These are phyloP conservation scores for Ophiostoma sp. DNA, from an alignment of 2,329 filamentous ascomycete genomes.

Conservation along the genomic window DNA sequence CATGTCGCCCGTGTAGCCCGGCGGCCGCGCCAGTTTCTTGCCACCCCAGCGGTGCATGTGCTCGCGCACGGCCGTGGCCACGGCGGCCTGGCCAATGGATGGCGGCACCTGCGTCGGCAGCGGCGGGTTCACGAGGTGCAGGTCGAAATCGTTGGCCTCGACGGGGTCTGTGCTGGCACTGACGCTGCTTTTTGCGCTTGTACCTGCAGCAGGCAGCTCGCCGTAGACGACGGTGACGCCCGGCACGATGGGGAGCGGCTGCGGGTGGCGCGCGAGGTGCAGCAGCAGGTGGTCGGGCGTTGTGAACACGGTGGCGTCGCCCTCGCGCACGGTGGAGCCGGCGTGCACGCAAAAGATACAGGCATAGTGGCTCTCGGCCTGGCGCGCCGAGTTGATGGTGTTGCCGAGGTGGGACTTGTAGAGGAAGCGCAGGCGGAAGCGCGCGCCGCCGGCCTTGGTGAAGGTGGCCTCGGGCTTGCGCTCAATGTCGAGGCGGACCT, in stretches of 20 bases:
- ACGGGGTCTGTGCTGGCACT: slow-evolving; percentile 23
- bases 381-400: slow-evolving; percentile 28
- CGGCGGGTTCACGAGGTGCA: slow-evolving; percentile 36
- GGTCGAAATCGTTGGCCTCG: slow-evolving; percentile 35
- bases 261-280: slow-evolving; percentile 39
- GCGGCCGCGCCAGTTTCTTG: slow-evolving; percentile 34
- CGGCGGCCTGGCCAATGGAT: slow-evolving; percentile 32
- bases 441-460: slow-evolving; percentile 32
- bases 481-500: slow-evolving; percentile 33
- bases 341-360: slow-evolving; percentile 39
- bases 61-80: slow-evolving; percentile 35
- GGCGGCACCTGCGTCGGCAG: slow-evolving; percentile 32
- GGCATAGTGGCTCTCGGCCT: slow-evolving; percentile 36
- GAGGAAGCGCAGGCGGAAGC: slow-evolving; percentile 40
- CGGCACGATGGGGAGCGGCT: slow-evolving; percentile 37
- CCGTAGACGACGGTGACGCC: slow-evolving; percentile 39
- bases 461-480: slow-evolving; percentile 34
- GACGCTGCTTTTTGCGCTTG: slow-evolving; percentile 22
- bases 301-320: slow-evolving; percentile 41
- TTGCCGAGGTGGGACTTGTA: slow-evolving; percentile 41
- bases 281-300: slow-evolving; percentile 37
- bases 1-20: slow-evolving; percentile 34
- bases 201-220: slow-evolving; percentile 21
- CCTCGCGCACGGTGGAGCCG: slow-evolving; percentile 35
- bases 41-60: slow-evolving; percentile 37